A percentile compares a stretch with the other conserved stretches of the same genome.
Conservation (phyloP, 2,329 filamentous ascomycete genomes). For the Tolypocladium ovalisporum region DNA sequence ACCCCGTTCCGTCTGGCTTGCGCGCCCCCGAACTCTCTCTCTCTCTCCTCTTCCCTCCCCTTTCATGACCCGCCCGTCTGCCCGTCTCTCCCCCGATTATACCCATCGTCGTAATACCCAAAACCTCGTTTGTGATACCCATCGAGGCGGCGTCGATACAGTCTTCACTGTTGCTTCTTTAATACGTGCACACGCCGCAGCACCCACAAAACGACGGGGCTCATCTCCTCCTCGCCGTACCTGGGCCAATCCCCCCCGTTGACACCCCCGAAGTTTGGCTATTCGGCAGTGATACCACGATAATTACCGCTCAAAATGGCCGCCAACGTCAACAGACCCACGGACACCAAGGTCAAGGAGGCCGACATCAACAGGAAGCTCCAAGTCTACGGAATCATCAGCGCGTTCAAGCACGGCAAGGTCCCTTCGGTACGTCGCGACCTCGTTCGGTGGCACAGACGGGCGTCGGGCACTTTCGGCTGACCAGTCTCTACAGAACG, state of each 20-base stretch:
- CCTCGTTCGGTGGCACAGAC: background rate
- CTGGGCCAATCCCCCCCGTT: background rate
- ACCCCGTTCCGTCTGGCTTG: background rate
- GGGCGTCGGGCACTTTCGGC: background rate
- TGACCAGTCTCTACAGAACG: slow-evolving; percentile 47
- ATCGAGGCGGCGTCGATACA: background rate
- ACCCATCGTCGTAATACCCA: slow-evolving; percentile 11
- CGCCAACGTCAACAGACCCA: slow-evolving; percentile 58
- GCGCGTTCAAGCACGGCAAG: slow-evolving; percentile 80
- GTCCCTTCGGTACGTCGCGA: slow-evolving; percentile 63
- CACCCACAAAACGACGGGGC: background rate
- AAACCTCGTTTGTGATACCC: slow-evolving; percentile 18
- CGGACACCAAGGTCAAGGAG: slow-evolving; percentile 66
- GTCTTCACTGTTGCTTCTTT: slow-evolving; percentile 1
- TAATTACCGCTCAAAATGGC: slow-evolving; percentile 19
- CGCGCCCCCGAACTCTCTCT: slow-evolving; percentile 3
- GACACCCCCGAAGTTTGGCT: background rate
- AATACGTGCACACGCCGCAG: background rate
- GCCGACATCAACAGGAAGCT: slow-evolving; percentile 86
- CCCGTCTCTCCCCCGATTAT: slow-evolving; percentile 5
- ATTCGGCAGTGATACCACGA: slow-evolving; percentile 2
- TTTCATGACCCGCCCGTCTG: slow-evolving; percentile 6
- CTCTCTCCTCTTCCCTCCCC: slow-evolving; percentile 1
- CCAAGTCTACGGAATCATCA: slow-evolving; percentile 83
- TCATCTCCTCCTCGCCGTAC: background rate